A percentile compares a stretch with the other conserved stretches of the same genome.
Conservation (phyloP, 1,284 basidiomycete species). For the Cystobasidium pallidum region DNA sequence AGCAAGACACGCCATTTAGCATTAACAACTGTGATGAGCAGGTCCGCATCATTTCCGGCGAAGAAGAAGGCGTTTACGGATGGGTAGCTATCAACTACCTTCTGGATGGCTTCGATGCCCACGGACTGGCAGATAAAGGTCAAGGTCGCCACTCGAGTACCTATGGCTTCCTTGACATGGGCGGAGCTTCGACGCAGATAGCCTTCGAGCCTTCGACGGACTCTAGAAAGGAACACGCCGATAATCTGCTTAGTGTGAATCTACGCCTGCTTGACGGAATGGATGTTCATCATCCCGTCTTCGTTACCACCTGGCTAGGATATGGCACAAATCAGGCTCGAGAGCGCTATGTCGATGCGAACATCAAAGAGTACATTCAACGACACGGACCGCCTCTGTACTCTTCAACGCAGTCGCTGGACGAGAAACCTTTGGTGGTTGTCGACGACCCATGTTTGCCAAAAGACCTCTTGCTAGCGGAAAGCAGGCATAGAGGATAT, state of each 20-base stretch:
- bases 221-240: conserved; percentile 62
- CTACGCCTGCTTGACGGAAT: conserved; percentile 81
- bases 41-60: conserved; percentile 92
- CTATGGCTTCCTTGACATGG: conserved; percentile 99
- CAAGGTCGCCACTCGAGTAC: conserved; percentile 65
- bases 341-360: conserved; percentile 80
- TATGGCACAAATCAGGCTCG: conserved; percentile 96
- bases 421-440: conserved; percentile 56
- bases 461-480: conserved; percentile 66
- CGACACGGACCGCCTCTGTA: conserved; percentile 41
- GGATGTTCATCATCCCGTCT: conserved; percentile 87
- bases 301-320: conserved; percentile 97
- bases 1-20: conserved; percentile 71
- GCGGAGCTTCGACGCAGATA: conserved; percentile 96
- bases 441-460: conserved; percentile 90
- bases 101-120: conserved; percentile 89
- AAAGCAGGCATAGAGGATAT: conserved; percentile 59
- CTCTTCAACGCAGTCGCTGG: conserved; percentile 43
- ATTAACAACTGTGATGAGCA: conserved; percentile 80
- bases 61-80: conserved; percentile 96
- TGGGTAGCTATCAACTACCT: conserved; percentile 99
- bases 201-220: conserved; percentile 80
- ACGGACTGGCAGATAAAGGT: conserved; percentile 54
- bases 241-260: conserved; percentile 76
- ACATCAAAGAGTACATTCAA: conserved; percentile 62